Conservation (phyloP, 139 green algal genomes). For the Closterium sp. region DNA sequence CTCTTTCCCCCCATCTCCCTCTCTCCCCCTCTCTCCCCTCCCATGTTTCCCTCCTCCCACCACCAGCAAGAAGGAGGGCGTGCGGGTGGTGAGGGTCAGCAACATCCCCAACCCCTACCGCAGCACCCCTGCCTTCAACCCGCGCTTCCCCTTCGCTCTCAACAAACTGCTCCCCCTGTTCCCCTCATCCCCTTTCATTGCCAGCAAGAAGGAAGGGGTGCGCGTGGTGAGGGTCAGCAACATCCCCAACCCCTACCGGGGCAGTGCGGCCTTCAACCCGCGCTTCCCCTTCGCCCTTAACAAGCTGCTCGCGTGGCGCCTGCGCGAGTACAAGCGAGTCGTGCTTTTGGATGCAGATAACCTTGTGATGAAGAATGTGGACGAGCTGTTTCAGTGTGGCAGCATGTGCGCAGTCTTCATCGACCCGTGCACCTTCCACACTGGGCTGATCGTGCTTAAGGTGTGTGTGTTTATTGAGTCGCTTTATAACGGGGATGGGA, state of each 20-base stretch:
- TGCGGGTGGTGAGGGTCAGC: slow-evolving; percentile 13
- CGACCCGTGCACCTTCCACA: slow-evolving; percentile 43
- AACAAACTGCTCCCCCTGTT: slow-evolving; percentile 43
- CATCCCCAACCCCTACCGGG: slow-evolving; percentile 38
- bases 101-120: slow-evolving; percentile 44
- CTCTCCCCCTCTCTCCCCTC: not conserved
- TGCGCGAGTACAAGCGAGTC: slow-evolving; percentile 1
- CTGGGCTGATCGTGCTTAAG: not conserved
- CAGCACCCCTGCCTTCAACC: not conserved
- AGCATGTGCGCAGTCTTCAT: slow-evolving; percentile 51
- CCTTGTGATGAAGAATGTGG: slow-evolving; percentile 30
- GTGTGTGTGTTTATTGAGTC: too few relatives aligned
- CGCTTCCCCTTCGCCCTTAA: slow-evolving; percentile 33
- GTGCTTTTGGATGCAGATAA: slow-evolving; percentile 47
- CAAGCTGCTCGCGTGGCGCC: too few relatives aligned
- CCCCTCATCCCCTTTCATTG: too few relatives aligned
- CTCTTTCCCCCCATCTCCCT: not conserved
- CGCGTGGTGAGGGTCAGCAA: slow-evolving; percentile 14
- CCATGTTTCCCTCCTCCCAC: too few relatives aligned
- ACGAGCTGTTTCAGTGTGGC: slow-evolving; percentile 48
- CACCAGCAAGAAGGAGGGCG: slow-evolving; percentile 23
- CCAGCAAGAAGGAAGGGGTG: slow-evolving; percentile 24
- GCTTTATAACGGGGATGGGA: not conserved
- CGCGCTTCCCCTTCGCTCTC: slow-evolving; percentile 26
- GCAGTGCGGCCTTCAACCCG: not conserved